Evolutionary conservation across 345 rosid species (phyloP), one percentile per base, ranked within the genome.

Genomic region (Schrenkiella parvula): DNA sequence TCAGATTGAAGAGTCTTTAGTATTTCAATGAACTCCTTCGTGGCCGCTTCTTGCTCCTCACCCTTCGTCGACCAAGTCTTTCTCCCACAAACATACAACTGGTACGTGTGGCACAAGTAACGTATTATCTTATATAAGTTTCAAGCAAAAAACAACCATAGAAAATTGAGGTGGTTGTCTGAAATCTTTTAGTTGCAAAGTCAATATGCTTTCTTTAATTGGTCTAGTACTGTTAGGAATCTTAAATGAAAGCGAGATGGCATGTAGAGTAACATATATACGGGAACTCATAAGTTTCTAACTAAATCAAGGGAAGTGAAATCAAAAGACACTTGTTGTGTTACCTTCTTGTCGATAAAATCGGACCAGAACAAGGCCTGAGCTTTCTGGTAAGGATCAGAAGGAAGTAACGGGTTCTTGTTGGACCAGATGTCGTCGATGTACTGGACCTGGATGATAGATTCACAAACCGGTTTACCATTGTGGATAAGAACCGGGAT

Each of bases 1-100:
- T 63, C 76, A 31, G 28, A n/a, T 54, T 72, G 37, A 52, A 72
- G 70, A 53, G 47, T 64, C 76, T 72, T 72, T 8, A 72, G 64
- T 53, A 34, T 28, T 5, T 34, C 71, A 17, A 44, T 5, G 19
- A 31, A 41, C 65, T 54, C 71, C 39, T 43, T 54, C 4, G 0
- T 54, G 14, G 64, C 77, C 1, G 4, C 57, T 54, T 64, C 65
- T 54, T 15, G 41, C 55, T 63, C 77, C 6, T 72, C 63, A 51
- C 70, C 76, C 14, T 62, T 52, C 0, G 69, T 62, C n/a, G 63
- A 13, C 76, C 76, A 72, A 29, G 63, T 63, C 37, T 62, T 60
- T 1, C 68, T 60, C 66, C 68, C 75, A 12, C 68, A 48, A 25
- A 19, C 46, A 34, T 26, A 61, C 19, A 71, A 34, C 73, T 74